These are phyloP conservation scores for Malus sylvestris DNA, from an alignment of 306 rosid species.

Conservation along the genomic window DNA sequence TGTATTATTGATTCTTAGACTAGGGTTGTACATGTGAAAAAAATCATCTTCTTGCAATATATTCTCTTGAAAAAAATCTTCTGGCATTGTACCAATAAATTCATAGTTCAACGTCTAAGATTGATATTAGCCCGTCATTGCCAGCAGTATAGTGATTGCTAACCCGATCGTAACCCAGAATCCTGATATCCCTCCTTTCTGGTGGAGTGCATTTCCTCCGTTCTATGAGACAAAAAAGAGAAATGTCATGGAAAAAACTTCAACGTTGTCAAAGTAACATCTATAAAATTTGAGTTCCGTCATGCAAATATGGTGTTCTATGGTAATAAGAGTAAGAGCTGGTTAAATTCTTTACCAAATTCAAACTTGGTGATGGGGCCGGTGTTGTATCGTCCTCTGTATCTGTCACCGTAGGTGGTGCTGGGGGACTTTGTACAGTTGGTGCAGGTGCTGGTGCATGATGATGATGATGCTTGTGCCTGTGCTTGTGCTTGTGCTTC, in stretches of 20 bases:
- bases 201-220: conserved; percentile 45
- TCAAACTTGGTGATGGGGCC: conserved; percentile 74
- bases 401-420: conserved; percentile 63
- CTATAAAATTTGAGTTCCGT: neutral
- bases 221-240: conserved; percentile 36
- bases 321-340: neutral
- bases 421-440: conserved; percentile 67
- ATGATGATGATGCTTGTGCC: conserved; percentile 48
- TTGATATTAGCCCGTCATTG: conserved; percentile 36
- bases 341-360: conserved; percentile 51
- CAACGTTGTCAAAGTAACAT: neutral
- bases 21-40: conserved; percentile 20
- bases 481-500: conserved; percentile 50
- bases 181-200: conserved; percentile 31
- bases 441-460: conserved; percentile 57
- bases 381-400: conserved; percentile 46
- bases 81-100: conserved; percentile 17
- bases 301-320: neutral
- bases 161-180: conserved; percentile 39
- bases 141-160: conserved; percentile 45
- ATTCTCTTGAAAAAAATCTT: neutral
- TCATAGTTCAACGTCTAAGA: conserved; percentile 12
- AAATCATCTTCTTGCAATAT: conserved; percentile 2
- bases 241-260: conserved; percentile 8
- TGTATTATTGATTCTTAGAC: conserved; percentile 21